phyloP scores from a whole-genome alignment of 257 asterid genomes.

The Solanum appendiculatum region DNA sequence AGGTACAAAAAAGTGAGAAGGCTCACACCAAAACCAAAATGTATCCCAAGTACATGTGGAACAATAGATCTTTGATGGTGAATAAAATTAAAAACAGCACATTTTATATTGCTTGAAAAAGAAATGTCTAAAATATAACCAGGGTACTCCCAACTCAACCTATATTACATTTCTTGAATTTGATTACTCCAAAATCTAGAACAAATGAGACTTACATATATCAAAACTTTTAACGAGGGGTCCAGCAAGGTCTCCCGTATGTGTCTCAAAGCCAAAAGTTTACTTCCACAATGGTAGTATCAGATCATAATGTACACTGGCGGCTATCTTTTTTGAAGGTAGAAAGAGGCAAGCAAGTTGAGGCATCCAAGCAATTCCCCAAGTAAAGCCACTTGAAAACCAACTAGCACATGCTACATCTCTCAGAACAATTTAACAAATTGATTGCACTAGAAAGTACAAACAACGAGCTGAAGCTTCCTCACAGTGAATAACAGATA shows the following conservation, averaged over 20 bases:
- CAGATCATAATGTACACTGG: constrained; percentile 43
- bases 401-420: constrained; percentile 5
- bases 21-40: neutral
- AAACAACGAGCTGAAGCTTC: constrained; percentile 14
- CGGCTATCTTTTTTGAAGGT: constrained; percentile 16
- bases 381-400: constrained; percentile 5
- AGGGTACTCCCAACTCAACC: neutral
- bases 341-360: constrained; percentile 7
- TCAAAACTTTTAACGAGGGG: neutral
- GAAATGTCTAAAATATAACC: neutral
- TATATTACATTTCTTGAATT: constrained; percentile 4
- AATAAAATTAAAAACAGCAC: neutral
- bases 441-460: constrained; percentile 15
- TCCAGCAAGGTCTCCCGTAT: constrained; percentile 7
- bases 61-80: neutral
- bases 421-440: constrained; percentile 8
- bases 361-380: constrained; percentile 10
- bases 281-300: constrained; percentile 12
- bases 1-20: neutral
- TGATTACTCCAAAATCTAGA: neutral
- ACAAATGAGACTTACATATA: neutral
- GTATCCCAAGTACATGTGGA: neutral
- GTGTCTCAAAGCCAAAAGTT: constrained; percentile 26
- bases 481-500: neutral
- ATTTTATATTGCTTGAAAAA: neutral